Conservation (phyloP, 2,329 filamentous ascomycete genomes). For the Coniella vitis region DNA sequence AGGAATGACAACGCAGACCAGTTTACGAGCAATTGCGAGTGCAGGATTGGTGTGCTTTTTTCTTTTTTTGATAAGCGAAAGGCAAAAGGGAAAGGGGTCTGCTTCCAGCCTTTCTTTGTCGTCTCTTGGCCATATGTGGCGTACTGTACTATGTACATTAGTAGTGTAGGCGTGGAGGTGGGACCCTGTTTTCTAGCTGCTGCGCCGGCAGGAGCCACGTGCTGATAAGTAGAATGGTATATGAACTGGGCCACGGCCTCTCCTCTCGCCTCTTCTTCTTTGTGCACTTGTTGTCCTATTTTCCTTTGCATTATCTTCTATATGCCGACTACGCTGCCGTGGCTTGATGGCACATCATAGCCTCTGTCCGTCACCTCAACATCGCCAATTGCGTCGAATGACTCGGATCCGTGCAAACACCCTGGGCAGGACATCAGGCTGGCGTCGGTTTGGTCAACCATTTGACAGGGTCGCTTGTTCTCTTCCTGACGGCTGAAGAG, state of each 20-base stretch:
- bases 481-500: background rate
- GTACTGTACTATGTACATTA: too few relatives aligned
- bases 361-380: background rate
- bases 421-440: background rate
- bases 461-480: background rate
- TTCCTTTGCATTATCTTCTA: background rate
- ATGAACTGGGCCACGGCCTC: background rate
- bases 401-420: slow-evolving; percentile 3
- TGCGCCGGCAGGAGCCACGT: background rate
- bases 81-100: too few relatives aligned
- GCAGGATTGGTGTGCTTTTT: too few relatives aligned
- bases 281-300: background rate
- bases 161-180: slow-evolving; percentile 3
- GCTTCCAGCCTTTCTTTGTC: too few relatives aligned
- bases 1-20: background rate
- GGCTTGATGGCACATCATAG: slow-evolving; percentile 1
- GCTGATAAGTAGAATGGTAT: background rate
- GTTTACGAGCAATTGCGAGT: too few relatives aligned
- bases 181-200: background rate
- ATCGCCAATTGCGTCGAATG: slow-evolving; percentile 5
- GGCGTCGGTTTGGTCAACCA: background rate
- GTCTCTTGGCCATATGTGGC: too few relatives aligned
- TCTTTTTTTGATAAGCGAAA: too few relatives aligned
- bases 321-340: background rate
- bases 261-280: background rate